These are phyloP conservation scores for Pleurotus cornucopiae DNA, from an alignment of 768 basidiomycete genomes.

Conservation along the genomic window DNA sequence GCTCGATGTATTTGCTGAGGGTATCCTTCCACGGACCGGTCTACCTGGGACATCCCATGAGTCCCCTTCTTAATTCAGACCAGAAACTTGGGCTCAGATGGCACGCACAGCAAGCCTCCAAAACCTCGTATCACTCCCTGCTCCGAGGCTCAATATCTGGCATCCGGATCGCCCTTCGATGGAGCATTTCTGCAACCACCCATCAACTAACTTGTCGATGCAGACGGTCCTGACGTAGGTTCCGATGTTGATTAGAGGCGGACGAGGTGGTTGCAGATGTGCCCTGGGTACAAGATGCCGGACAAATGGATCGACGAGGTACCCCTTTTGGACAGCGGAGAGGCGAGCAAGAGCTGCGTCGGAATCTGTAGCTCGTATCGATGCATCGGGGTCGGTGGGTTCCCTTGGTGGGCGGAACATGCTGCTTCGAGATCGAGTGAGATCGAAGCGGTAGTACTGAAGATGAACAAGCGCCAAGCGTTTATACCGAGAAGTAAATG, in stretches of 20 bases:
- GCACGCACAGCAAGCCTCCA: slow-evolving; percentile 82
- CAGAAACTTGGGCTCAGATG: slow-evolving; percentile 7
- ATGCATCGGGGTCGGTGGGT: slow-evolving; percentile 45
- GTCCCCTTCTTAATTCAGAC: background rate
- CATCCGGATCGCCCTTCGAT: slow-evolving; percentile 39
- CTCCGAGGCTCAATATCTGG: slow-evolving; percentile 93
- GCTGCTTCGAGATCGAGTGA: too few species aligned
- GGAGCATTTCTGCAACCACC: slow-evolving; percentile 51
- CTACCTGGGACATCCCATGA: slow-evolving; percentile 33
- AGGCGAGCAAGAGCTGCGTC: slow-evolving; percentile 82
- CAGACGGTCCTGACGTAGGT: slow-evolving; percentile 83
- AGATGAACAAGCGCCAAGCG: too few species aligned
- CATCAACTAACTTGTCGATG: slow-evolving; percentile 70
- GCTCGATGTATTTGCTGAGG: slow-evolving; percentile 70
- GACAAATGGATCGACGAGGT: slow-evolving; percentile 76
- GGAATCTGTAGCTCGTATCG: slow-evolving; percentile 74
- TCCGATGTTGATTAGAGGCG: slow-evolving; percentile 93
- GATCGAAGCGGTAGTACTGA: too few species aligned
- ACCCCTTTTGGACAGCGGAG: slow-evolving; percentile 81
- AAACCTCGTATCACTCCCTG: slow-evolving; percentile 93
- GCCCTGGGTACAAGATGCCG: slow-evolving; percentile 62
- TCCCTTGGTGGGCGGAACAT: slow-evolving; percentile 21
- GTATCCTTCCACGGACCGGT: slow-evolving; percentile 46
- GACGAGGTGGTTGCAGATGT: slow-evolving; percentile 55
- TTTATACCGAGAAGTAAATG: background rate